Evolutionary conservation across 306 rosid species (phyloP).

Genomic region (Carpinus fangiana): DNA sequence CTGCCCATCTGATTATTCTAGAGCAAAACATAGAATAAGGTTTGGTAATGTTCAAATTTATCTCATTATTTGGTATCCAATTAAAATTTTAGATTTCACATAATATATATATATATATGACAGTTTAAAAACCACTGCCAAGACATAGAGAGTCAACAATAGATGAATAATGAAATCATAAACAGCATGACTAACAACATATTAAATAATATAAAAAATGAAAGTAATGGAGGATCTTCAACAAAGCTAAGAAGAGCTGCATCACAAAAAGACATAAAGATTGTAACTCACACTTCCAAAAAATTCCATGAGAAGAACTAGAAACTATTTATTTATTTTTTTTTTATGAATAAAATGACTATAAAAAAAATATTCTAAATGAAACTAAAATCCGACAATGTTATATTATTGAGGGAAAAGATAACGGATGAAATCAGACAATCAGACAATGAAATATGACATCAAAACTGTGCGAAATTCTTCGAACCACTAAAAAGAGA

Average conservation of each 20-base stretch:
- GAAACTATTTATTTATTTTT: background rate
- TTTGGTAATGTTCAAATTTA: background rate
- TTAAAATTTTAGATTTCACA: background rate
- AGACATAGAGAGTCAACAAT: conserved; percentile 5
- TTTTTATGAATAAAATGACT: too few species aligned
- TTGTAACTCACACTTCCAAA: background rate
- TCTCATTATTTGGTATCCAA: background rate
- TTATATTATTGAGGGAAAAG: background rate
- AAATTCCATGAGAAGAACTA: background rate
- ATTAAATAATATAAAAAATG: background rate
- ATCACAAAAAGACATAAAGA: conserved; percentile 34
- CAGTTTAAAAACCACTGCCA: background rate
- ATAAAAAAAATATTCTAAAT: background rate
- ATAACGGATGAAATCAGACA: too few species aligned
- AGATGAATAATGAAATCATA: background rate
- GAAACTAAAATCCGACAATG: background rate
- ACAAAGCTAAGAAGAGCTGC: conserved; percentile 70
- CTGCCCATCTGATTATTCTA: background rate
- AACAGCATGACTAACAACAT: conserved; percentile 1
- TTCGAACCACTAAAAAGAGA: background rate
- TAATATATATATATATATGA: too few species aligned
- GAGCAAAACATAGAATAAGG: background rate
- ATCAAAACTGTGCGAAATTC: too few species aligned
- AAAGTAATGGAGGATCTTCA: conserved; percentile 71
- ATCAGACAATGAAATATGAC: too few species aligned